A percentile compares a stretch with the other conserved stretches of the same genome.
Evolutionary conservation across 2,329 filamentous ascomycete genomes (phyloP).

Genomic region (Coniella lustricola): DNA sequence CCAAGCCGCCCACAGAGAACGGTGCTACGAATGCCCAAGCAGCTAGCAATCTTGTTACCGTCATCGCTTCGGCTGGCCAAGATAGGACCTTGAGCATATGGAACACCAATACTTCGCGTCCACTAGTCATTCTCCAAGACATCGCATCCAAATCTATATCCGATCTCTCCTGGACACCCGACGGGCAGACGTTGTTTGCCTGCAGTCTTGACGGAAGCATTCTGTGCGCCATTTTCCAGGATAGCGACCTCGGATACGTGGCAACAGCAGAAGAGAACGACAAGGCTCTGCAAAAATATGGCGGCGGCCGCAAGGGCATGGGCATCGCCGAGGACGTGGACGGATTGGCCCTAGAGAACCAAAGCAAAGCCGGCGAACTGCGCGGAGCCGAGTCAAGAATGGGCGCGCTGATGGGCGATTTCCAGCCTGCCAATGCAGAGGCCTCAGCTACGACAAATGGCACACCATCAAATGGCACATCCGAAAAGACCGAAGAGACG

Average conservation of each 20-base stretch:
- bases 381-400: constrained; percentile 89
- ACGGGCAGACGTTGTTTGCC: constrained; percentile 79
- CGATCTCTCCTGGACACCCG: constrained; percentile 88
- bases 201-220: constrained; percentile 88
- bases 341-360: constrained; percentile 78
- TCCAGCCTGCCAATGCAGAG: constrained; percentile 43
- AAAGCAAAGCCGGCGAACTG: constrained; percentile 84
- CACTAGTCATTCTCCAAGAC: constrained; percentile 84
- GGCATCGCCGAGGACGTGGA: constrained; percentile 92
- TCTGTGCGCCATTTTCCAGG: constrained; percentile 71
- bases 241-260: constrained; percentile 83
- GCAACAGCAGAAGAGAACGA: constrained; percentile 84
- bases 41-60: constrained; percentile 61
- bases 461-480: constrained; percentile 21
- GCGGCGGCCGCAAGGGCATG: constrained; percentile 77
- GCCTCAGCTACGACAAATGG: constrained; percentile 32
- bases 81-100: constrained; percentile 95
- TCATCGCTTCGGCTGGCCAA: constrained; percentile 93
- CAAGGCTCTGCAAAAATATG: constrained; percentile 87
- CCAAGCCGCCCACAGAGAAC: constrained; percentile 54
- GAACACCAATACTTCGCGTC: constrained; percentile 93
- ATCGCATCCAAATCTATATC: constrained; percentile 86
- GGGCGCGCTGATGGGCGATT: constrained; percentile 96
- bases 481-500: constrained; percentile 20
- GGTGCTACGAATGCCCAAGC: constrained; percentile 41